Evolutionary conservation across 768 basidiomycete species (phyloP).

Genomic region (Tricholoma flavovirens): DNA sequence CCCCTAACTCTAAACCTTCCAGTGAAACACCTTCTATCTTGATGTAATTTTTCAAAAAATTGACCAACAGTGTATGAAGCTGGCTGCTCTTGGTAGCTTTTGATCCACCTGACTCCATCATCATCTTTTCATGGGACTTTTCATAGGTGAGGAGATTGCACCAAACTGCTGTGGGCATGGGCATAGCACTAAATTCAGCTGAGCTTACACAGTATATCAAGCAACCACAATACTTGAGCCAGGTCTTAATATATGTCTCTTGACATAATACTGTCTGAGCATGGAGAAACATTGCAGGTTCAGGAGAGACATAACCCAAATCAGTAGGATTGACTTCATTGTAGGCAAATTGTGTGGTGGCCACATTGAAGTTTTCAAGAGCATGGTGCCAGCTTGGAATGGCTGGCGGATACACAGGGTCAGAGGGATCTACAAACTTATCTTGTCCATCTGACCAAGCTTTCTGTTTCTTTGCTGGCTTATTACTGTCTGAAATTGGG

Average conservation of each 20-base stretch:
- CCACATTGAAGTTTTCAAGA: not conserved
- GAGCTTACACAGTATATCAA: conserved; percentile 2
- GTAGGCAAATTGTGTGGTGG: not conserved
- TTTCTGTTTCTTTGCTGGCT: not conserved
- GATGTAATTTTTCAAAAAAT: not conserved
- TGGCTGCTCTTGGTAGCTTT: not conserved
- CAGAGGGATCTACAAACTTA: not conserved
- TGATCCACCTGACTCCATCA: too few relatives aligned
- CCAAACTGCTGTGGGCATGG: conserved; percentile 8
- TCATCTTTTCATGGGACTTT: not conserved
- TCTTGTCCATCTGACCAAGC: not conserved
- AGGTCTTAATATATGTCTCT: not conserved
- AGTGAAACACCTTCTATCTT: not conserved
- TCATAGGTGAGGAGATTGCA: conserved; percentile 1
- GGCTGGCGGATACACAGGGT: not conserved
- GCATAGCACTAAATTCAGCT: not conserved
- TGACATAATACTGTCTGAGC: not conserved
- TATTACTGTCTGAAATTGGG: too few relatives aligned
- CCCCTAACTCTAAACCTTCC: not conserved
- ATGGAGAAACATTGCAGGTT: not conserved
- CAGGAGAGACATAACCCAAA: conserved; percentile 3
- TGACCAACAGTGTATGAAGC: not conserved
- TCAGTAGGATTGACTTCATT: not conserved
- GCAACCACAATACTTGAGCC: conserved; percentile 1
- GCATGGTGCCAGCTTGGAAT: not conserved